Base-by-base conservation (phyloP, 78 protist species). In the Acrasis kona region DNA sequence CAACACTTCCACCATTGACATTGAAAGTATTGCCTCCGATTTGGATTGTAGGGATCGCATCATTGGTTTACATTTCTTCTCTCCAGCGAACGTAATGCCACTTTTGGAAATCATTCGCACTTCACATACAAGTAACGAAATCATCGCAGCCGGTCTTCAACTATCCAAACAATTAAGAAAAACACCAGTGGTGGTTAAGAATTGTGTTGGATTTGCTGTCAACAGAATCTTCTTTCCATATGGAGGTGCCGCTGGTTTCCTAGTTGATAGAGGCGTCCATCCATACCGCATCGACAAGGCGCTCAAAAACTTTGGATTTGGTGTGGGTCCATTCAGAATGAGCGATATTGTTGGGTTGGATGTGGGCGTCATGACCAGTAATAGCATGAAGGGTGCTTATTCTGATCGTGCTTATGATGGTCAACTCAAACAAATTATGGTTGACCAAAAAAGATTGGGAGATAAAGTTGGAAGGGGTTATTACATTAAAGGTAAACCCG, bases 41-140 rank as follows among this genome's bases (percentile, higher is more conserved):
- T 76, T 80, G 4, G 42, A 3, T 7, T 35, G 81, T n/a, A 70
- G 71, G 37, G 72, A 86, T 9, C 36, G 31, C 2, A 68, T 83
- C 8, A 30, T 76, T 10, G 91, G 91, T 3, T 34, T 41, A n/a
- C 91, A 87, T 67, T 87, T 87, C 70, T 87, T 87, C 82, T 41
- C 82, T 1, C 91, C 91, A 4, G 91, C 91, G 10, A 19, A 87
- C n/a, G 82, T 82, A 30, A 87, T 87, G 91, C 86, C 72, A 29
- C 81, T 87, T 19, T 83, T 87, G 3, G 91, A 87, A 32, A 69
- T 29, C 41, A 71, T 87, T 12, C 32, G 74, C 38, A 61, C 19
- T 27, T 6, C 1, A n/a, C 42, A 28, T 32, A 77, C 58, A 32
- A 37, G 19, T 69, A 2, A 5, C 40, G 29, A 27, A 42, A 65